Evolutionary conservation across 2,329 filamentous ascomycete genomes (phyloP).

Genomic region (Cladorrhinum sp.): DNA sequence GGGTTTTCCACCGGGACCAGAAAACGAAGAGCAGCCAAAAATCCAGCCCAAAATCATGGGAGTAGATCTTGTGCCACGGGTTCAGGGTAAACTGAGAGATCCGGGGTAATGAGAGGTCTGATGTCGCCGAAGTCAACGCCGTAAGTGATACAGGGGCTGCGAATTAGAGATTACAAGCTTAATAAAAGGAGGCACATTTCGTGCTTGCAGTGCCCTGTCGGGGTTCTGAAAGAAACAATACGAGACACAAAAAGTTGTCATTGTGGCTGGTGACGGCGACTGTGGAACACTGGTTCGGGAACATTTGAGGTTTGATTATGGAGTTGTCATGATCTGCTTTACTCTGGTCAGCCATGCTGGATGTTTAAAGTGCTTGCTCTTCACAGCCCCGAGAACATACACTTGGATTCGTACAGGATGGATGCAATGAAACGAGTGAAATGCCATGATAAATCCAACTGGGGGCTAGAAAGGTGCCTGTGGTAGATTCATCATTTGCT

Average conservation of each 20-base stretch:
- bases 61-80: not conserved
- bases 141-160: not conserved
- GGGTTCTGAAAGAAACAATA: not conserved
- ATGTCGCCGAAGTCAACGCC: not conserved
- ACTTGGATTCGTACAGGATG: not conserved
- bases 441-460: not conserved
- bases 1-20: not conserved
- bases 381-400: not conserved
- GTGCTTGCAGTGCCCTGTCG: not conserved
- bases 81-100: not conserved
- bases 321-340: not conserved
- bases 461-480: constrained; percentile 6
- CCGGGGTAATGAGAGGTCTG: not conserved
- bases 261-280: constrained; percentile 9
- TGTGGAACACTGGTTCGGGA: constrained; percentile 11
- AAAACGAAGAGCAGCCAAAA: not conserved
- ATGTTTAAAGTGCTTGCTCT: not conserved
- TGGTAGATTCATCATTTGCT: not conserved
- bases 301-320: constrained; percentile 6
- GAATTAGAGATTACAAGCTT: not conserved
- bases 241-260: not conserved
- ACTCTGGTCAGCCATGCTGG: constrained; percentile 4
- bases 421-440: not conserved
- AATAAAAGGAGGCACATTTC: not conserved
- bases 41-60: not conserved